Percentiles rank a stretch among this genome's conserved stretches.
Evolutionary conservation across 192 early-diverging fungal species (phyloP).

Genomic region (Geranomyces michiganensis): DNA sequence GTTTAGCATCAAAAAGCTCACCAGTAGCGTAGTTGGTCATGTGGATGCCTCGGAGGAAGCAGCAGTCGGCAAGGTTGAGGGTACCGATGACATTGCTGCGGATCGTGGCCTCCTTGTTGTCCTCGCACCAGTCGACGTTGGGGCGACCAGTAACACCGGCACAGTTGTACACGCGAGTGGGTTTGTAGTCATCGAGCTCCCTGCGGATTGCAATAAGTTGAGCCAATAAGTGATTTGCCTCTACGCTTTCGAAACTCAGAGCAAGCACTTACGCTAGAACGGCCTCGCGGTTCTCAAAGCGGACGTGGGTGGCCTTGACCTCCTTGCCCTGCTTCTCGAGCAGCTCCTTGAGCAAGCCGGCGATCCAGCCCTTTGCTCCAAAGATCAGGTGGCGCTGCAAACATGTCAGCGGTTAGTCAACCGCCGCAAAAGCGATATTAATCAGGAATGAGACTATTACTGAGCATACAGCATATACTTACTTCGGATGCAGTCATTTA

Average conservation of each 20-base stretch:
- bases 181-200: constrained; percentile 34
- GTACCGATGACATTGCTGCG: constrained; percentile 38
- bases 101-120: constrained; percentile 40
- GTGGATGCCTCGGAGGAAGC: constrained; percentile 32
- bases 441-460: too few relatives aligned
- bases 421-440: too few relatives aligned
- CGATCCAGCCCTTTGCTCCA: constrained; percentile 38
- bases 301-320: constrained; percentile 17
- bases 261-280: constrained; percentile 18
- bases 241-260: background rate
- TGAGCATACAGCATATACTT: too few relatives aligned
- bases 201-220: background rate
- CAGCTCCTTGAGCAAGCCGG: constrained; percentile 25
- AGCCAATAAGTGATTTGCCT: background rate
- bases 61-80: constrained; percentile 35
- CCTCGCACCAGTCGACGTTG: constrained; percentile 43
- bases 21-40: constrained; percentile 40
- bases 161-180: constrained; percentile 36
- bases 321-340: constrained; percentile 29
- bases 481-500: too few relatives aligned
- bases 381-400: constrained; percentile 30
- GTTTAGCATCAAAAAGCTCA: background rate
- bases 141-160: constrained; percentile 40
- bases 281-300: constrained; percentile 28
- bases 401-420: background rate